Percentiles rank a stretch among this genome's conserved stretches.
Conservation (phyloP, 495 filamentous ascomycete species). For the Lasiosphaeria miniovina region DNA sequence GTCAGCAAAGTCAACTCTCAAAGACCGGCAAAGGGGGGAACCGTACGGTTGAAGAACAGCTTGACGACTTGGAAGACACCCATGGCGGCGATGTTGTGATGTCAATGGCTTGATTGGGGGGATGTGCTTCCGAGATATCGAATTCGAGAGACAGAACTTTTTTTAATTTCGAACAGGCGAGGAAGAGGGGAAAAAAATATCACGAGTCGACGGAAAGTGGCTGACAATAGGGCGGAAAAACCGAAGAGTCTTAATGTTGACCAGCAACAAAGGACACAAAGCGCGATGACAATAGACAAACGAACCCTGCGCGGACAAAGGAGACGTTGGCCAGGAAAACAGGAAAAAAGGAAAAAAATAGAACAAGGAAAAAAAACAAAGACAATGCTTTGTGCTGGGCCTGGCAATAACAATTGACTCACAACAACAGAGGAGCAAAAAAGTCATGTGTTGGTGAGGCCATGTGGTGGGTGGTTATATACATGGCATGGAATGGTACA, state of each 20-base stretch:
- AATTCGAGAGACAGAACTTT: too few relatives aligned
- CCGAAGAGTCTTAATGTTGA: neutral
- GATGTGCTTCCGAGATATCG: too few relatives aligned
- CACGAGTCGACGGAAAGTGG: too few relatives aligned
- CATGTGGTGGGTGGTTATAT: too few relatives aligned
- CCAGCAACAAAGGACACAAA: neutral
- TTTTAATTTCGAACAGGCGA: too few relatives aligned
- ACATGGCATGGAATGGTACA: too few relatives aligned
- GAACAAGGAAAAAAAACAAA: constrained; percentile 6
- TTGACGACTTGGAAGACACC: neutral
- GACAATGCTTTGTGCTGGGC: neutral
- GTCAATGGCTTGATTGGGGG: too few relatives aligned
- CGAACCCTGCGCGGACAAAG: neutral
- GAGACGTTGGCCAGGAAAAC: constrained; percentile 21
- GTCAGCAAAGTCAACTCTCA: neutral
- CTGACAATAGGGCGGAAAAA: neutral
- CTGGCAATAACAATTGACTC: too few relatives aligned
- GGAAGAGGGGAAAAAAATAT: too few relatives aligned
- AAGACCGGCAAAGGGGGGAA: neutral
- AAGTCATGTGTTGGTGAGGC: too few relatives aligned
- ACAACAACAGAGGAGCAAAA: too few relatives aligned
- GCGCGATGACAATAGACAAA: neutral
- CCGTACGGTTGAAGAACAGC: neutral
- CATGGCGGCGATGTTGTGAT: neutral
- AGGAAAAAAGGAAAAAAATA: constrained; percentile 7